These are phyloP conservation scores for Rhodomyrtus psidioides DNA, from an alignment of 441 rosid species.

Conservation along the genomic window DNA sequence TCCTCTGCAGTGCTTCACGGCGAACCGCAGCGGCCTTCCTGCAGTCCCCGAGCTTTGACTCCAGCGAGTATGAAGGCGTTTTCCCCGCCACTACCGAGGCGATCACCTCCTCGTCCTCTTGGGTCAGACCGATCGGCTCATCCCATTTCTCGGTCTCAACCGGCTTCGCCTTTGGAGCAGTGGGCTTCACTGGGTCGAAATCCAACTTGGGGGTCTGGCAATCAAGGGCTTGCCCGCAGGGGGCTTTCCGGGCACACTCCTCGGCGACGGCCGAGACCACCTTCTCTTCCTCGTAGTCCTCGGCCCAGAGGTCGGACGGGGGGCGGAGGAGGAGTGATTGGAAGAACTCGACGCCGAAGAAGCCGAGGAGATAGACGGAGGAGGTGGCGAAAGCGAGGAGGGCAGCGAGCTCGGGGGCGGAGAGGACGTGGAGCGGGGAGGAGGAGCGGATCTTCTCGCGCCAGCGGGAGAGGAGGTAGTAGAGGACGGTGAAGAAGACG, in stretches of 20 bases:
- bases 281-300: neutral
- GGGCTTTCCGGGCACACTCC: neutral
- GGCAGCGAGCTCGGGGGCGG: conserved; percentile 6
- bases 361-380: neutral
- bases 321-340: conserved; percentile 13
- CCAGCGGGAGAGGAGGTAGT: conserved; percentile 11
- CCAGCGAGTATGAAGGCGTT: conserved; percentile 58
- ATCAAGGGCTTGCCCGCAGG: neutral
- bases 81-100: conserved; percentile 40
- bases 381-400: neutral
- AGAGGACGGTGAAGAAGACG: conserved; percentile 3
- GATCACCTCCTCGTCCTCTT: neutral
- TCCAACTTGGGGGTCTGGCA: neutral
- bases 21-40: conserved; percentile 64
- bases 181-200: neutral
- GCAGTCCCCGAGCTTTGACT: conserved; percentile 72
- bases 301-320: conserved; percentile 4
- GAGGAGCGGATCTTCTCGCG: conserved; percentile 10
- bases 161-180: neutral
- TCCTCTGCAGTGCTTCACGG: conserved; percentile 72
- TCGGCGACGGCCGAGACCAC: neutral
- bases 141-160: neutral
- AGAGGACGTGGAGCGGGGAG: conserved; percentile 1
- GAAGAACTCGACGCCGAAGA: conserved; percentile 10
- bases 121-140: neutral